phyloP scores from a whole-genome alignment of 2,329 filamentous ascomycete genomes.

The Fusarium aywerte region DNA sequence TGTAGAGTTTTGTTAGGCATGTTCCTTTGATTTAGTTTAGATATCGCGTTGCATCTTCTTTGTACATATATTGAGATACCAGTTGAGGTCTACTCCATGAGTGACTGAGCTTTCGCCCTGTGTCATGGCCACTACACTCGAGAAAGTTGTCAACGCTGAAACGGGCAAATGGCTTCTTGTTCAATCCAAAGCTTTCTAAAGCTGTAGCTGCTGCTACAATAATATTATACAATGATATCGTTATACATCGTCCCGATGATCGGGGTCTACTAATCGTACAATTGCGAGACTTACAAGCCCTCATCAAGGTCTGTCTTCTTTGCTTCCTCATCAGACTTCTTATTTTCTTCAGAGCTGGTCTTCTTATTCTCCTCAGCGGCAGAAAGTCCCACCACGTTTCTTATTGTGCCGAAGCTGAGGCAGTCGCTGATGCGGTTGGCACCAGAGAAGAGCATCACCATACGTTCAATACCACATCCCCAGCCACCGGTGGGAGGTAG shows the following conservation, averaged over 20 bases:
- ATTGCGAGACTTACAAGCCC: slow-evolving; percentile 2
- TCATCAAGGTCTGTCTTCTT: slow-evolving; percentile 29
- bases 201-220: slow-evolving; percentile 31
- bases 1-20: not conserved
- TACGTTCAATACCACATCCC: slow-evolving; percentile 91
- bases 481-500: slow-evolving; percentile 96
- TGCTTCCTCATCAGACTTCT: slow-evolving; percentile 38
- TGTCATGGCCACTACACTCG: not conserved
- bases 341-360: slow-evolving; percentile 9
- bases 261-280: slow-evolving; percentile 15
- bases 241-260: slow-evolving; percentile 36
- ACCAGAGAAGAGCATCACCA: slow-evolving; percentile 91
- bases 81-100: slow-evolving; percentile 2
- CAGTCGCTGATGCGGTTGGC: slow-evolving; percentile 84
- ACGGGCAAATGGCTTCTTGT: slow-evolving; percentile 2
- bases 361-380: slow-evolving; percentile 48
- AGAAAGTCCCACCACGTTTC: slow-evolving; percentile 70
- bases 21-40: not conserved
- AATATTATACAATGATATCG: slow-evolving; percentile 42
- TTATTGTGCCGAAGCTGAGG: slow-evolving; percentile 86
- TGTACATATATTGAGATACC: slow-evolving; percentile 20
- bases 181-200: slow-evolving; percentile 22
- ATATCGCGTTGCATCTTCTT: slow-evolving; percentile 21
- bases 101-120: not conserved
- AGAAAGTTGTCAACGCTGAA: not conserved